Base-by-base conservation (phyloP, 352 stramenopile genomes). In the Pythium coloratum region DNA sequence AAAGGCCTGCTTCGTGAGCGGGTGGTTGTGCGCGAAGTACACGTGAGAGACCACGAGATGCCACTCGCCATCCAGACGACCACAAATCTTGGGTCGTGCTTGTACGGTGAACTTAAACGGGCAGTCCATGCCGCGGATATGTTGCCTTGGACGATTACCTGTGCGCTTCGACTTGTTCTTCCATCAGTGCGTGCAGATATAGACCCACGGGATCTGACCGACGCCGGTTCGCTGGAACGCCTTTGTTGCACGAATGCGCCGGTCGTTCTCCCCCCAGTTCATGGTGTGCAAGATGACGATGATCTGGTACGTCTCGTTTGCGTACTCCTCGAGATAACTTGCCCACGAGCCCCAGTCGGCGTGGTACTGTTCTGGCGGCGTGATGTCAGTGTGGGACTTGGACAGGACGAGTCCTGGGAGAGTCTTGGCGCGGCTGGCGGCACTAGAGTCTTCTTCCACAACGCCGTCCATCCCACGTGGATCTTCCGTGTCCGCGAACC, bases 161-260 rank as follows among this genome's bases (percentile, higher is more conserved):
- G 20, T 14, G 18, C 46, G 30, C 16, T 34, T 40, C 10, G 12
- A 2, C 18, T 53, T 38, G 12, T 44, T 6, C 28, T 40, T 55
- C 61, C 61, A 61, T 6, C 51, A 26, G 24, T 67, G 61, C 4
- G 51, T 67, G 30, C 61, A 67, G 30, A 67, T 59, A 20, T 59
- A 60, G n/a, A n/a, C n/a, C n/a, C 14, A n/a, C 49, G 8, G 50
- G 61, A 18, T 55, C n/a, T 30, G 40, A 67, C 24, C 38, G 30
- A 2, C 6, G 8, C 49, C 50, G 59, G 0, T 26, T 26, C 18
- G 16, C 1, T 6, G 46, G 13, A 50, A 50, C 18, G 6, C 13
- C 13, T 18, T 50, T 6, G 13, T 24, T 18, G 6, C 18, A 3
- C n/a, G 42, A 3, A 18, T 13, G 6, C 42, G 42, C 42, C n/a